phyloP scores from a whole-genome alignment of 2,329 filamentous ascomycete genomes.

The Sporothrix curviconia region DNA sequence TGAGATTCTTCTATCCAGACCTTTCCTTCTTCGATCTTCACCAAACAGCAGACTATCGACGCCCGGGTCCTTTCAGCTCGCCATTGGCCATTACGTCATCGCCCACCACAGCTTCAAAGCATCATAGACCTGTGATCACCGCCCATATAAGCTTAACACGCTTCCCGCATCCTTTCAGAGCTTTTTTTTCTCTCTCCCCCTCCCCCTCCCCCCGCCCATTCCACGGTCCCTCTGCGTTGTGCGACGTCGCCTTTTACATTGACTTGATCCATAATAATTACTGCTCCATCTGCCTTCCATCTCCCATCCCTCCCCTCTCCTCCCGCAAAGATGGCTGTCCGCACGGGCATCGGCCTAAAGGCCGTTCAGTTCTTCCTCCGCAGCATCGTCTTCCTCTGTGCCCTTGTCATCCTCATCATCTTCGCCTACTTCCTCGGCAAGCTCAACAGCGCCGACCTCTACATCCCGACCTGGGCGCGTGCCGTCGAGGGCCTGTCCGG shows the following conservation, averaged over 20 bases:
- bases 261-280: not conserved
- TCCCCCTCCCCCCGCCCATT: not conserved
- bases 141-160: not conserved
- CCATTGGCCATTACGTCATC: constrained; percentile 5
- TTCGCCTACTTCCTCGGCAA: constrained; percentile 81
- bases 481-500: constrained; percentile 77
- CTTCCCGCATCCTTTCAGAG: not conserved
- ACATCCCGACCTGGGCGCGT: constrained; percentile 58
- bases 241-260: not conserved
- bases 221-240: not conserved
- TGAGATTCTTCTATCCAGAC: too few species aligned
- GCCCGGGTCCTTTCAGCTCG: not conserved
- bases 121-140: not conserved
- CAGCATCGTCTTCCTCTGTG: constrained; percentile 64
- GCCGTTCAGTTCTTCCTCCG: constrained; percentile 65
- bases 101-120: not conserved
- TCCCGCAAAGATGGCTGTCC: constrained; percentile 46
- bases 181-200: too few species aligned
- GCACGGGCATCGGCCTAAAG: constrained; percentile 58
- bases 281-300: not conserved
- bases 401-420: constrained; percentile 67
- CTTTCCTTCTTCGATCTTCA: not conserved
- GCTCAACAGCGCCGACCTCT: constrained; percentile 56
- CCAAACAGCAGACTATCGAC: not conserved
- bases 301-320: not conserved